Base-by-base conservation (phyloP, 192 early-diverging fungal genomes). In the Paraglomus brasilianum region DNA sequence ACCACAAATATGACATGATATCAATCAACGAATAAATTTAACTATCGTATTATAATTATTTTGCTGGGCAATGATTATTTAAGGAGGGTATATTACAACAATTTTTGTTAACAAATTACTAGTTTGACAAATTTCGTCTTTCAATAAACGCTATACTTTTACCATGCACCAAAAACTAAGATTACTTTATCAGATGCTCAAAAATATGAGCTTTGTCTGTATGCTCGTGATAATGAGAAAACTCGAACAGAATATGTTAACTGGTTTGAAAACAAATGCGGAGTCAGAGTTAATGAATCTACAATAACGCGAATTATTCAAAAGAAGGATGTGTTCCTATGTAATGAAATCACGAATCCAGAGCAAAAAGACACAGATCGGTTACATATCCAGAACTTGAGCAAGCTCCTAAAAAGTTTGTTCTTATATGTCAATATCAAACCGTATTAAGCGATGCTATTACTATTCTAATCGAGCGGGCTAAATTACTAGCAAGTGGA, bases 51-150 rank as follows among this genome's bases (percentile, higher is more conserved):
- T n/a, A n/a, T n/a, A n/a, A n/a, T n/a, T n/a, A n/a, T n/a, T n/a
- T n/a, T n/a, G n/a, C n/a, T n/a, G n/a, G n/a, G n/a, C n/a, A n/a
- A n/a, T n/a, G n/a, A n/a, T n/a, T n/a, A n/a, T n/a, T n/a, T n/a
- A n/a, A n/a, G n/a, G n/a, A n/a, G n/a, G n/a, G n/a, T n/a, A n/a
- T n/a, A n/a, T n/a, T n/a, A n/a, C n/a, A n/a, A n/a, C n/a, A n/a
- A n/a, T n/a, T n/a, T n/a, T n/a, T n/a, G n/a, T n/a, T n/a, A 6
- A 73, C 56, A 5, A 70, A 72, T 30, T 72, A 74, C 22, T 43
- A 74, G 17, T 49, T 50, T n/a, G 22, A 45, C 0, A 43, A 67
- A 8, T 44, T 78, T 36, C 38, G 51, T 1, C 63, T 78, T 69
- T n/a, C n/a, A n/a, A n/a, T n/a, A n/a, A n/a, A n/a, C n/a, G n/a